These are phyloP conservation scores for Rhizoctonia solani DNA, from an alignment of 1,284 basidiomycete species.

Conservation along the genomic window DNA sequence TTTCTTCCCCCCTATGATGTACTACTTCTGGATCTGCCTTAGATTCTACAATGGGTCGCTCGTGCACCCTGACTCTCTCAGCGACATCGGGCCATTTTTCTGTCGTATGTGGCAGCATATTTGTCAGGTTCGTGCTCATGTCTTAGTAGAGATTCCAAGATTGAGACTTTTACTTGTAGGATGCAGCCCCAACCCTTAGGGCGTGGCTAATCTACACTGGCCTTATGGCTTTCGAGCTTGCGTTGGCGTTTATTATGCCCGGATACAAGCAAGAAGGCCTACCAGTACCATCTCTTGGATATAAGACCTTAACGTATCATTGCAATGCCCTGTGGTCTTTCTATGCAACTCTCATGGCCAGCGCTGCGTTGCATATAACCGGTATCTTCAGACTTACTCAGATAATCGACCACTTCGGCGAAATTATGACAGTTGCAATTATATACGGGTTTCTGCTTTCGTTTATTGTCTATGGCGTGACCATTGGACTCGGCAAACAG, in stretches of 20 bases:
- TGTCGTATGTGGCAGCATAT: constrained; percentile 83
- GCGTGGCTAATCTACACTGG: constrained; percentile 90
- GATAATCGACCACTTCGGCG: constrained; percentile 96
- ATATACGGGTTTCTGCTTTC: constrained; percentile 87
- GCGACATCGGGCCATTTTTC: constrained; percentile 81
- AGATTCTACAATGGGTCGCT: constrained; percentile 94
- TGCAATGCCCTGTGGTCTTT: constrained; percentile 92
- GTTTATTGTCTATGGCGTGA: constrained; percentile 77
- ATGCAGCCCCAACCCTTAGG: constrained; percentile 87
- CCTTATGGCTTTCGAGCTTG: constrained; percentile 86
- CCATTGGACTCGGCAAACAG: constrained; percentile 75
- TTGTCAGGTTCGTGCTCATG: constrained; percentile 59
- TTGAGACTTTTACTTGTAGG: constrained; percentile 53
- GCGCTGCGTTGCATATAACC: constrained; percentile 76
- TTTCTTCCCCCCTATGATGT: constrained; percentile 91
- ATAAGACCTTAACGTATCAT: constrained; percentile 93
- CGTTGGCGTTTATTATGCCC: constrained; percentile 88
- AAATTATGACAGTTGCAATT: constrained; percentile 95
- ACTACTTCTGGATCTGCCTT: constrained; percentile 98
- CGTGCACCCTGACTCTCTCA: constrained; percentile 71
- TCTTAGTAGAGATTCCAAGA: not conserved
- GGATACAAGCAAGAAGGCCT: constrained; percentile 93
- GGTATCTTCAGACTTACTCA: constrained; percentile 88
- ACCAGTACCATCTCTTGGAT: constrained; percentile 87
- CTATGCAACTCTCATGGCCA: constrained; percentile 83